Percentiles rank a stretch among this genome's conserved stretches.
phyloP scores from a whole-genome alignment of 2,329 filamentous ascomycete genomes.

The Aspergillus pseudoterreus region DNA sequence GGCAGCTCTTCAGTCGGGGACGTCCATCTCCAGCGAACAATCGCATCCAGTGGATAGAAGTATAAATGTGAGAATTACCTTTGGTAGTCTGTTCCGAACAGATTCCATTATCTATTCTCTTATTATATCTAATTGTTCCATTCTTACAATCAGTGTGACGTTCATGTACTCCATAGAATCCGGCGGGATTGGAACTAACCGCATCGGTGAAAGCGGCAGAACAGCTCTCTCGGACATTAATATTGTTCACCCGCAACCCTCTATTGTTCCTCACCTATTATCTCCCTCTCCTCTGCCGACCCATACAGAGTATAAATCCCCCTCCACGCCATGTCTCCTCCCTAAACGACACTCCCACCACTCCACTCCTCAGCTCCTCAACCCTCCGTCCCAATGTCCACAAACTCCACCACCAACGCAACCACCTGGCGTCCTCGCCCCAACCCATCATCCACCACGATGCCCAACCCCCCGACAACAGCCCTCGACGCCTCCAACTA shows the following conservation, averaged over 20 bases:
- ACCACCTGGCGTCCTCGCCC: constrained; percentile 6
- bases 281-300: neutral
- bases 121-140: too few relatives aligned
- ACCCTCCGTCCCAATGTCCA: neutral
- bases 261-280: neutral
- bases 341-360: neutral
- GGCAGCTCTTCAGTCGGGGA: too few relatives aligned
- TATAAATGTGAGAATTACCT: too few relatives aligned
- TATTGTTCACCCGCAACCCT: neutral
- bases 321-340: neutral
- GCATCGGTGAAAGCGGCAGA: neutral
- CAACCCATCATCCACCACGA: constrained; percentile 8
- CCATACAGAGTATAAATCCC: neutral
- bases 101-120: too few relatives aligned
- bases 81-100: too few relatives aligned
- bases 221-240: neutral
- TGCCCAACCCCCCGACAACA: constrained; percentile 4
- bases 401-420: neutral
- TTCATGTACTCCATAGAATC: neutral
- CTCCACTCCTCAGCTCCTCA: neutral
- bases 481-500: constrained; percentile 30
- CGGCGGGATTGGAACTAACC: neutral
- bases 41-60: too few relatives aligned
- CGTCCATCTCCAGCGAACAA: too few relatives aligned
- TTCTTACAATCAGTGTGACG: neutral